phyloP scores from a whole-genome alignment of 1,284 basidiomycete species.

The Apiotrichum domesticum region DNA sequence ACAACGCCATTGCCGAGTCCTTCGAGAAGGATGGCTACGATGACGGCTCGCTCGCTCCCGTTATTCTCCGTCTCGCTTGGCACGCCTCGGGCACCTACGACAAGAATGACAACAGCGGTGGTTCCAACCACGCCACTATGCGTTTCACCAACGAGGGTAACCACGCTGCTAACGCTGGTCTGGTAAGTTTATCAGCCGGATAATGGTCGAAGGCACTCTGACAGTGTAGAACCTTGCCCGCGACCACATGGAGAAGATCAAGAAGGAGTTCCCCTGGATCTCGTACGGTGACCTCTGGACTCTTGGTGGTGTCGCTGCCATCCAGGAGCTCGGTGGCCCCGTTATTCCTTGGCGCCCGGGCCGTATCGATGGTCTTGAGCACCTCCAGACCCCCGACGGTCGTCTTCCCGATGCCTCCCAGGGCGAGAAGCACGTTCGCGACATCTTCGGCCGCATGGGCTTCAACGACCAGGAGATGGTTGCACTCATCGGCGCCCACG shows the following conservation, averaged over 20 bases:
- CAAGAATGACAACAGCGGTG: slow-evolving; percentile 78
- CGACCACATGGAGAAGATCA: slow-evolving; percentile 76
- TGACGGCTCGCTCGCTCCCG: slow-evolving; percentile 85
- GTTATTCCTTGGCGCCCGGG: slow-evolving; percentile 83
- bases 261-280: slow-evolving; percentile 78
- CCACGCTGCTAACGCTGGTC: slow-evolving; percentile 83
- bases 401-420: slow-evolving; percentile 86
- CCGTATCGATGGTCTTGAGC: slow-evolving; percentile 71
- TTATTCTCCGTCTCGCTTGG: slow-evolving; percentile 91
- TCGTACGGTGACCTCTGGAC: slow-evolving; percentile 93
- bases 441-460: slow-evolving; percentile 91
- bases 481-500: slow-evolving; percentile 88
- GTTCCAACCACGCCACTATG: slow-evolving; percentile 91
- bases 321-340: slow-evolving; percentile 61
- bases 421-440: slow-evolving; percentile 75
- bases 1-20: slow-evolving; percentile 72
- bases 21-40: slow-evolving; percentile 79
- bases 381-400: slow-evolving; percentile 81
- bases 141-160: slow-evolving; percentile 78
- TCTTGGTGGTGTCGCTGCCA: slow-evolving; percentile 59
- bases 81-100: slow-evolving; percentile 87
- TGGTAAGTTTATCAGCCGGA: slow-evolving; percentile 37
- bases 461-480: slow-evolving; percentile 98
- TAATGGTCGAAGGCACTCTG: slow-evolving; percentile 6
- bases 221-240: slow-evolving; percentile 60